Conservation (phyloP, 768 basidiomycete species). For the Collybiopsis luxurians region DNA sequence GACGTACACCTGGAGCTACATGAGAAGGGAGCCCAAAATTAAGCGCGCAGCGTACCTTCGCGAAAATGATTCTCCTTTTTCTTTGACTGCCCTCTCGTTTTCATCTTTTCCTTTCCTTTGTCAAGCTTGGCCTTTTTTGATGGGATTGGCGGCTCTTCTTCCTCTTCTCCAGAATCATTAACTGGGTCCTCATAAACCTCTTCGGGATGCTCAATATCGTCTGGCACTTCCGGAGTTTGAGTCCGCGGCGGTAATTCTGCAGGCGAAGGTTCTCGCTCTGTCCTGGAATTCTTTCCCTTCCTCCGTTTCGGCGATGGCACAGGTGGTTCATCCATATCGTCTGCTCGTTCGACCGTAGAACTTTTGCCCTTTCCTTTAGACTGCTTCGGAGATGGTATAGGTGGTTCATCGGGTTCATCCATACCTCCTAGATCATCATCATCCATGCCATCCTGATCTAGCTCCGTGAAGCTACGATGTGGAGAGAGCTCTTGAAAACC, state of each 20-base stretch:
- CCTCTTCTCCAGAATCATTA: slow-evolving; percentile 24
- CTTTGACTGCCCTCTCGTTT: neutral
- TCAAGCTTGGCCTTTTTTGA: neutral
- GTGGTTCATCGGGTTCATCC: slow-evolving; percentile 17
- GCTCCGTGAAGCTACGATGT: slow-evolving; percentile 43
- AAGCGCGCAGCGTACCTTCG: slow-evolving; percentile 11
- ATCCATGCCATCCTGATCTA: slow-evolving; percentile 47
- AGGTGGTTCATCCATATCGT: slow-evolving; percentile 16
- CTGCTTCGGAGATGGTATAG: slow-evolving; percentile 29
- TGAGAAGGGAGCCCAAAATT: neutral
- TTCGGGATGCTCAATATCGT: slow-evolving; percentile 20
- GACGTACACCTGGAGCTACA: slow-evolving; percentile 51
- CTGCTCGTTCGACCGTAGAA: too few species aligned
- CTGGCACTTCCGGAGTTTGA: slow-evolving; percentile 24
- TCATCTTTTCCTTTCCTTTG: slow-evolving; percentile 3
- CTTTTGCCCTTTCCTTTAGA: slow-evolving; percentile 35
- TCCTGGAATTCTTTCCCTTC: slow-evolving; percentile 34
- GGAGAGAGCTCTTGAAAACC: slow-evolving; percentile 26
- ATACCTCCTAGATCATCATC: slow-evolving; percentile 27
- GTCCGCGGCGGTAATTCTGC: neutral
- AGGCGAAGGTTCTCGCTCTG: neutral
- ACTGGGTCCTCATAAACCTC: slow-evolving; percentile 20
- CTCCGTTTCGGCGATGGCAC: slow-evolving; percentile 36
- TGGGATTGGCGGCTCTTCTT: slow-evolving; percentile 34
- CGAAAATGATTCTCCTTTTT: neutral